Base-by-base conservation (phyloP, 345 rosid genomes). In the Eucalyptus pauciflora region DNA sequence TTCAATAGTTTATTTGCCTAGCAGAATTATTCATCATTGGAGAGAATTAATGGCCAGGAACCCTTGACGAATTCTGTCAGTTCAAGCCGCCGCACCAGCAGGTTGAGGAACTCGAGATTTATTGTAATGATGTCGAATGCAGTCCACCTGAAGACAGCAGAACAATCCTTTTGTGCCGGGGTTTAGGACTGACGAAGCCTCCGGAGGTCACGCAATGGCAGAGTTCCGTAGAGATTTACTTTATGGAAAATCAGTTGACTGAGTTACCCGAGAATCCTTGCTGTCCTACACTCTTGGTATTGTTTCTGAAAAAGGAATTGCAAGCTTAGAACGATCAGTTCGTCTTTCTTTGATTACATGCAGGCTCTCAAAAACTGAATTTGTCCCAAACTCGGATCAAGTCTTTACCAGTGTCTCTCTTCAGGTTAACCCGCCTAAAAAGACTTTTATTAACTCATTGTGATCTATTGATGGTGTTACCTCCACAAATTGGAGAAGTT, bases 311-410 rank as follows among this genome's bases (percentile, higher is more conserved):
- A 27, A 13, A 13, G 69, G 4, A 62, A 29, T 62, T 3, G 33
- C 69, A 62, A 12, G 33, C 69, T 62, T 8, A 29, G 33, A 62
- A 13, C 0, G 8, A 13, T 62, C 14, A 29, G 69, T 62, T 16
- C 17, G 4, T 29, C 8, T 62, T 62, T 62, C 69, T 62, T 62
- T 13, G 33, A 62, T 62, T 29, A 62, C 33, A 29, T 62, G 69
- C 33, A 33, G 8, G 33, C 33, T 62, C 17, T 29, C 8, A 14
- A 62, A 62, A 29, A 11, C 86, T 91, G 22, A 90, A 92, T 87
- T 71, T 91, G 37, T 92, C 94, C 33, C 24, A 22, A 85, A 92
- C 93, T 87, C 3, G 6, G 64, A 58, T 58, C 64, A 58, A 58
- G 64, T 24, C 29, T n/a, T 58, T 58, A 6, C 60, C 27, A 9